Percentiles rank a stretch among this genome's conserved stretches.
phyloP scores from a whole-genome alignment of 495 filamentous ascomycete genomes.

The Pyronema omphalodes region DNA sequence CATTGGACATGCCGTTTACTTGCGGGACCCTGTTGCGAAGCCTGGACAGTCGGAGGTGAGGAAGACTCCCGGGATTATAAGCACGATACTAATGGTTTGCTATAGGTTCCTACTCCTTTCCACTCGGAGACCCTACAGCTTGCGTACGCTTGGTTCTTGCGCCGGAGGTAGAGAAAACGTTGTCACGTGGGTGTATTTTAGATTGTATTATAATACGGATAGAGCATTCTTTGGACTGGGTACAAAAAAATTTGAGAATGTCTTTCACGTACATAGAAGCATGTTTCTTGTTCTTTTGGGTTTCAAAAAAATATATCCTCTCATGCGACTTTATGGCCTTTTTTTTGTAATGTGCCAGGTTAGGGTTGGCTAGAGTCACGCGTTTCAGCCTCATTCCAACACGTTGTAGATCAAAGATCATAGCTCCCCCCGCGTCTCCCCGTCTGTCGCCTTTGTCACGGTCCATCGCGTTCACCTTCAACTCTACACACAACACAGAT shows the following conservation, averaged over 20 bases:
- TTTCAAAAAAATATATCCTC: not conserved
- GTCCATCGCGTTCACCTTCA: no score
- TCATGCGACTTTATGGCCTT: no score
- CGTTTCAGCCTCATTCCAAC: not conserved
- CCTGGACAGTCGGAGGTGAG: slow-evolving; percentile 58
- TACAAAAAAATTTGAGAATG: not conserved
- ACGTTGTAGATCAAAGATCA: no score
- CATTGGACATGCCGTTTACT: slow-evolving; percentile 85
- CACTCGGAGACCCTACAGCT: slow-evolving; percentile 40
- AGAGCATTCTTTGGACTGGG: slow-evolving; percentile 2
- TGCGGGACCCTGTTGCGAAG: slow-evolving; percentile 85
- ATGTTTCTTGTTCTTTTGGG: not conserved
- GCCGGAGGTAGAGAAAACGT: slow-evolving; percentile 42
- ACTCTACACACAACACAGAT: slow-evolving; percentile 6
- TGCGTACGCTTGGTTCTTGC: slow-evolving; percentile 87
- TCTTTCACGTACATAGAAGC: not conserved
- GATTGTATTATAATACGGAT: slow-evolving; percentile 3
- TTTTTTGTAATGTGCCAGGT: not conserved
- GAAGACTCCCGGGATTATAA: not conserved
- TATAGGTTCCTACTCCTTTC: slow-evolving; percentile 61
- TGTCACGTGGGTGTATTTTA: not conserved
- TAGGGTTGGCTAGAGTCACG: not conserved
- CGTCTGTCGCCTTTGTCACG: no score
- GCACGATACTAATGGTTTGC: slow-evolving; percentile 2
- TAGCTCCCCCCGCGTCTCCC: no score